Evolutionary conservation across 2,329 filamentous ascomycete species (phyloP).

Genomic region (Hymenoscyphus infarciens): DNA sequence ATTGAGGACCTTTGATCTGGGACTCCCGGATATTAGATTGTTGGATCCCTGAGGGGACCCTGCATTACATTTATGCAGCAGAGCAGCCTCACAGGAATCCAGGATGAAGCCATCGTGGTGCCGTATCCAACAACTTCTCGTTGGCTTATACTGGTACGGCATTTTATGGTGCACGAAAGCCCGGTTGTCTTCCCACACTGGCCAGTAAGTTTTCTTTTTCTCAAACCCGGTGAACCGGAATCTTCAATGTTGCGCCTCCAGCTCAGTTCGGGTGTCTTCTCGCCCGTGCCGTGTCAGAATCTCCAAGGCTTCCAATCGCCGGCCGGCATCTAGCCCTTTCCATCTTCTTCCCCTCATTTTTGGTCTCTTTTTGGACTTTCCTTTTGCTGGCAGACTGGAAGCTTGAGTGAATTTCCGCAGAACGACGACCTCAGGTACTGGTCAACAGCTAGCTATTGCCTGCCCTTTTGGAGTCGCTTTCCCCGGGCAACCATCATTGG

Average conservation of each 20-base stretch:
- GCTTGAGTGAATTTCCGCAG: not conserved
- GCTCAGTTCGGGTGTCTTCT: not conserved
- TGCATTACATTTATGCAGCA: not conserved
- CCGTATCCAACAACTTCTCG: not conserved
- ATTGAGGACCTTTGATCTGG: not conserved
- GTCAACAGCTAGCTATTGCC: not conserved
- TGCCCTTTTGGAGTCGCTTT: not conserved
- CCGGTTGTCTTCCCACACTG: not conserved
- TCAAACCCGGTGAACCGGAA: not conserved
- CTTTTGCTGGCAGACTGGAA: not conserved
- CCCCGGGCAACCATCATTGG: not conserved
- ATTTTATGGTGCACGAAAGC: not conserved
- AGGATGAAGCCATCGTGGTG: not conserved
- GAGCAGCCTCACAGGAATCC: not conserved
- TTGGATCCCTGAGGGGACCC: not conserved
- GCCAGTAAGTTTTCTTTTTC: not conserved
- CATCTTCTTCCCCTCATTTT: not conserved
- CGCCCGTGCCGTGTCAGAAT: constrained; percentile 3
- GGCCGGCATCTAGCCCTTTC: not conserved
- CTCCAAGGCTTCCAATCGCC: not conserved
- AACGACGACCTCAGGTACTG: not conserved
- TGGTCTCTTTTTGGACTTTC: not conserved
- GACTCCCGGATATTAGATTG: not conserved
- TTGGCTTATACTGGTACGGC: not conserved
- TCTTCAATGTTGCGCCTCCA: not conserved